Percentiles rank a stretch among this genome's conserved stretches.
phyloP scores from a whole-genome alignment of 2,329 filamentous ascomycete species.

The Ophiostoma sp. region DNA sequence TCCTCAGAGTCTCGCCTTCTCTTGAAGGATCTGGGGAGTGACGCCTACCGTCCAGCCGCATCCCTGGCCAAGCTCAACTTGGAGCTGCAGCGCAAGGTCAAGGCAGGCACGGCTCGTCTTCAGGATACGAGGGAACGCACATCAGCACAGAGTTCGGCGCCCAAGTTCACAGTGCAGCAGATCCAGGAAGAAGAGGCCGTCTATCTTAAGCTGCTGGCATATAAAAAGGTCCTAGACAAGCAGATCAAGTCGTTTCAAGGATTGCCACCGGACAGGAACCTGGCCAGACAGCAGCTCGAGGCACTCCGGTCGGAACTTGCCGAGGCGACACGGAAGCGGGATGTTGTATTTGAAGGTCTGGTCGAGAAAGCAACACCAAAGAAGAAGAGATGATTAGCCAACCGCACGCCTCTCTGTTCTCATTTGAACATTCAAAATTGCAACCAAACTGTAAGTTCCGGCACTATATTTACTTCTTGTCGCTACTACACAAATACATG shows the following conservation, averaged over 20 bases:
- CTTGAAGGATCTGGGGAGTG: constrained; percentile 40
- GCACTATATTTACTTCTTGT: background rate
- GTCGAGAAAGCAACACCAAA: constrained; percentile 57
- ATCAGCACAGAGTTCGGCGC: constrained; percentile 24
- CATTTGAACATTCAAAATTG: background rate
- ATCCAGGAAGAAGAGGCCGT: constrained; percentile 54
- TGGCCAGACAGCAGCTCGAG: constrained; percentile 66
- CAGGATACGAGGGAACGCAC: constrained; percentile 58
- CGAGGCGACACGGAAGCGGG: constrained; percentile 56
- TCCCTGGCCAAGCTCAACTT: constrained; percentile 65
- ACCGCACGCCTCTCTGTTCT: background rate
- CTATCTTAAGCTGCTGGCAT: constrained; percentile 52
- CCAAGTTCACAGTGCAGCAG: constrained; percentile 52
- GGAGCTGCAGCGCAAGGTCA: constrained; percentile 66
- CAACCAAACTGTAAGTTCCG: background rate
- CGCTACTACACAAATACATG: background rate
- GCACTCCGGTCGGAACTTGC: constrained; percentile 59
- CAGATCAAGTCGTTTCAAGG: constrained; percentile 64
- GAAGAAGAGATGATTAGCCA: constrained; percentile 30
- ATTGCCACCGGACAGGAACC: constrained; percentile 64
- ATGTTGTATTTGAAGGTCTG: constrained; percentile 69
- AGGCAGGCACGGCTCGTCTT: constrained; percentile 60
- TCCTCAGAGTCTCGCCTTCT: constrained; percentile 38
- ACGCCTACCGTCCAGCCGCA: constrained; percentile 49
- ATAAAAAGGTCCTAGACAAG: constrained; percentile 55